Evolutionary conservation across 2,329 filamentous ascomycete genomes (phyloP).

Genomic region (Nigrograna mackinnonii): DNA sequence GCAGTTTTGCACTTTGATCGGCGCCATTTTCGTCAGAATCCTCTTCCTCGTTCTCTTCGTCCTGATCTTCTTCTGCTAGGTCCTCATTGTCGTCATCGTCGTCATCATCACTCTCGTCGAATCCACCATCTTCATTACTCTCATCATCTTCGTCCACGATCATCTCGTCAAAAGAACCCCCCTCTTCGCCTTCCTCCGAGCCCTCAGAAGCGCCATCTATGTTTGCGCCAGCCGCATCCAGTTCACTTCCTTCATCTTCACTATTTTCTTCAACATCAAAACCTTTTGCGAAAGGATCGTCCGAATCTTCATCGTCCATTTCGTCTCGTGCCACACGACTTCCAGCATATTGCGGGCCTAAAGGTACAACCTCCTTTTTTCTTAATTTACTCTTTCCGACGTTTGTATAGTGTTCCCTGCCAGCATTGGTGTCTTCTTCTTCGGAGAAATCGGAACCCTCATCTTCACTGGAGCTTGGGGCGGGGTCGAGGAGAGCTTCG

Average conservation of each 20-base stretch:
- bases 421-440: slow-evolving; percentile 54
- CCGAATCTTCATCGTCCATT: slow-evolving; percentile 58
- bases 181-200: slow-evolving; percentile 45
- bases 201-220: slow-evolving; percentile 23
- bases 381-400: slow-evolving; percentile 87
- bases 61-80: slow-evolving; percentile 21
- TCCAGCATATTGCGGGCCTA: slow-evolving; percentile 83
- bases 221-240: slow-evolving; percentile 19
- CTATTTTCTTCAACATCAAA: slow-evolving; percentile 43
- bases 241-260: slow-evolving; percentile 21
- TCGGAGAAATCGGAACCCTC: slow-evolving; percentile 58
- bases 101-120: slow-evolving; percentile 56
- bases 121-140: slow-evolving; percentile 44
- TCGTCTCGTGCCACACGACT: slow-evolving; percentile 72
- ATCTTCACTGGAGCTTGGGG: slow-evolving; percentile 59
- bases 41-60: slow-evolving; percentile 37
- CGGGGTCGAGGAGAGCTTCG: slow-evolving; percentile 66
- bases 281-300: slow-evolving; percentile 51
- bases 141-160: slow-evolving; percentile 54
- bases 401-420: slow-evolving; percentile 83
- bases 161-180: slow-evolving; percentile 42
- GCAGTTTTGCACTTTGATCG: slow-evolving; percentile 60
- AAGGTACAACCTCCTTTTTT: slow-evolving; percentile 66
- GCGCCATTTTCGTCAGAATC: slow-evolving; percentile 23
- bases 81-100: slow-evolving; percentile 43